Evolutionary conservation across 257 asterid species (phyloP).

Genomic region (Jaltomata sinuosa): DNA sequence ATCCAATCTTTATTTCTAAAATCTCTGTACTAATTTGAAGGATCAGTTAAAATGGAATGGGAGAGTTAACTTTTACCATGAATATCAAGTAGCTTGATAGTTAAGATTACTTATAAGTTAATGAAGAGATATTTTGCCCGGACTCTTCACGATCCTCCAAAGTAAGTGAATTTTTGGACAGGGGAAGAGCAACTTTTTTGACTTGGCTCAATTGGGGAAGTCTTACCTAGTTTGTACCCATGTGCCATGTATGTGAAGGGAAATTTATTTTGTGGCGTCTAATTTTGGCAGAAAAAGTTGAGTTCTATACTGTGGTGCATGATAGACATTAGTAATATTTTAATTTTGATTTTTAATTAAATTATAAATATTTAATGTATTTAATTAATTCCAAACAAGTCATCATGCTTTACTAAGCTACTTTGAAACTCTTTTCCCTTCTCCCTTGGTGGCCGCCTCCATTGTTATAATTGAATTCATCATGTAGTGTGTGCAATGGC

Average conservation of each 20-base stretch:
- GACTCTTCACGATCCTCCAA: neutral
- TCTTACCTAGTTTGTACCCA: neutral
- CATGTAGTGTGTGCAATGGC: constrained; percentile 91
- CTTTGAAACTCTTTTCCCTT: neutral
- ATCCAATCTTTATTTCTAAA: neutral
- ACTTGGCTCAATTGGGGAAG: neutral
- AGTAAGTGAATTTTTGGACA: neutral
- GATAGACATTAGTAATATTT: neutral
- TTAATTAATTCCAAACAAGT: neutral
- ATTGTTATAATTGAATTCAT: neutral
- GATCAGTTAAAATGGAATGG: neutral
- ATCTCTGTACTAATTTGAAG: neutral
- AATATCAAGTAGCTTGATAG: neutral
- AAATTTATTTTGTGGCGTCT: neutral
- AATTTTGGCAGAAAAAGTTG: neutral
- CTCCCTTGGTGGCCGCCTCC: neutral
- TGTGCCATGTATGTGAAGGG: neutral
- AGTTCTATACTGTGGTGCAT: neutral
- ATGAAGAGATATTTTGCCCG: neutral
- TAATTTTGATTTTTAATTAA: neutral
- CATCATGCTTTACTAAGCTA: neutral
- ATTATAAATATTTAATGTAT: neutral
- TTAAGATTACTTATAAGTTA: neutral
- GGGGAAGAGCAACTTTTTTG: neutral
- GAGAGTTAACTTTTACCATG: neutral